Evolutionary conservation across 768 basidiomycete species (phyloP).

Genomic region (Tulasnella sp.): DNA sequence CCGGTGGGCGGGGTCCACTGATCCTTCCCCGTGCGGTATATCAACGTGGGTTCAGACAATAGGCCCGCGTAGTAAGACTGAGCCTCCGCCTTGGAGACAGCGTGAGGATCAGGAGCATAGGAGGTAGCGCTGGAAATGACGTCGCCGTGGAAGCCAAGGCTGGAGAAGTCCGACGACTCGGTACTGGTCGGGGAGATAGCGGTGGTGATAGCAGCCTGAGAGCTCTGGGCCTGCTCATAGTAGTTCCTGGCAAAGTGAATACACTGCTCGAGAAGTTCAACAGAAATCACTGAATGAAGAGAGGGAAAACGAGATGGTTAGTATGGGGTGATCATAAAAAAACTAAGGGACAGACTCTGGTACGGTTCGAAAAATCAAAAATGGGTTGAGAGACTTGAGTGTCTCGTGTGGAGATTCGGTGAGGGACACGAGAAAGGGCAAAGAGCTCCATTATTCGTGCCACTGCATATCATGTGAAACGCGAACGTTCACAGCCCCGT

Average conservation of each 20-base stretch:
- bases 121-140: conserved; percentile 10
- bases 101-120: conserved; percentile 10
- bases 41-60: conserved; percentile 7
- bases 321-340: not conserved
- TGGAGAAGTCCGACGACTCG: too few species aligned
- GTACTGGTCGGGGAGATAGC: not conserved
- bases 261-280: not conserved
- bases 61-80: conserved; percentile 16
- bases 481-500: not conserved
- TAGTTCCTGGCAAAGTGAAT: not conserved
- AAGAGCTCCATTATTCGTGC: not conserved
- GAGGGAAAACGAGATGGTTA: not conserved
- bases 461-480: not conserved
- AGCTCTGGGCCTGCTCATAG: not conserved
- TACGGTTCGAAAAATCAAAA: not conserved
- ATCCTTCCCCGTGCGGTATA: conserved; percentile 11
- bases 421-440: not conserved
- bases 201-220: not conserved
- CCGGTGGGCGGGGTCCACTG: conserved; percentile 11
- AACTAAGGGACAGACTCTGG: not conserved
- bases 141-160: conserved; percentile 1
- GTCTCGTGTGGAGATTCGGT: not conserved
- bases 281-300: not conserved
- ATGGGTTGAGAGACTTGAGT: not conserved
- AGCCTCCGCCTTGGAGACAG: conserved; percentile 18